Base-by-base conservation (phyloP, 2,329 filamentous ascomycete species). In the Lecanicillium sp. region DNA sequence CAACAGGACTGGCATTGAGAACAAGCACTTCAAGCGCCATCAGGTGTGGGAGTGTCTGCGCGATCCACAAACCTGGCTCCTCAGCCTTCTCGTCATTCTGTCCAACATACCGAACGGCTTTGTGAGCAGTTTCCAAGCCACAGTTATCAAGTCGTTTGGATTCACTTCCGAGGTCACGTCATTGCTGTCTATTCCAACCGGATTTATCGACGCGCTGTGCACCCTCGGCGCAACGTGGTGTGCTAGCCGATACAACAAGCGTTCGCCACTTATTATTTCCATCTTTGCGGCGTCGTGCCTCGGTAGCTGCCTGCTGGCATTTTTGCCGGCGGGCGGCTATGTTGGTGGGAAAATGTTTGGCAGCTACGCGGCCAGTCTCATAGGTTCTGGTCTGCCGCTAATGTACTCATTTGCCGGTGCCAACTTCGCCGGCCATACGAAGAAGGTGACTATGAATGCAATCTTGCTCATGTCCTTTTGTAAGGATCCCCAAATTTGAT, bases 21-120 rank as follows among this genome's bases (percentile, higher is more conserved):
- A 71, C 41, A 55, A 57, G 11, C 58, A 68, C 25, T 68, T 68
- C 49, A 65, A 68, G 44, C 57, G 51, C 50, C 54, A 65, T 29
- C 67, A 69, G 49, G 59, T 66, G 4, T 55, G 56, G 42, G 66
- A 76, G 49, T 65, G 68, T 0, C 44, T 65, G 0, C 44, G 48
- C 7, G 72, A 76, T 42, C 69, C 69, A 0, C 73, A 74, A 48
- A 71, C 71, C 0, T 75, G 69, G 65, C 64, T 74, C 19, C 48
- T 74, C 3, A 71, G 72, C 42, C 42, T 72, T 32, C 63, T 71
- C 56, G 65, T 70, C 0, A 52, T 65, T 20, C 38, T 44, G 11
- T 44, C 42, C 22, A 44, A 44, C 35, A 42, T 50, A 12, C 49
- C 49, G 15, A 49, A 46, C 28, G 50, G 50, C 32, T 48, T 49